These are phyloP conservation scores for Cocos nucifera DNA, from an alignment of 176 grass and related monocot genomes.

Conservation along the genomic window DNA sequence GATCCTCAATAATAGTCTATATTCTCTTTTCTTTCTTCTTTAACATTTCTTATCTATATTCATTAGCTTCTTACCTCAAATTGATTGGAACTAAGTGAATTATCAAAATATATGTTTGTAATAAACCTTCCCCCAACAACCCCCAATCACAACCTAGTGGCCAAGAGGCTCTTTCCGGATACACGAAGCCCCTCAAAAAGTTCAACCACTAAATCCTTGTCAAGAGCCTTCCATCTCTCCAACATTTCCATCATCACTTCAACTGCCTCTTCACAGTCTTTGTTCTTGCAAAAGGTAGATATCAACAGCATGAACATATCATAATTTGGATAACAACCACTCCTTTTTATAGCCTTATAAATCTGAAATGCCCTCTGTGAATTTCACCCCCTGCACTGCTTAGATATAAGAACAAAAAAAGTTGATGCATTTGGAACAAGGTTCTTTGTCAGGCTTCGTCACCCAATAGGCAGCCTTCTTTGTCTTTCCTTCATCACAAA, in stretches of 20 bases:
- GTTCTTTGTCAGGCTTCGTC: constrained; percentile 38
- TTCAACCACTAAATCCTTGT: constrained; percentile 47
- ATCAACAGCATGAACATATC: constrained; percentile 40
- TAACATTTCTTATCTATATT: neutral
- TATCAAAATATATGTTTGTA: constrained; percentile 42
- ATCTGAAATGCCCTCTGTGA: constrained; percentile 62
- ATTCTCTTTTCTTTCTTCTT: too few relatives aligned
- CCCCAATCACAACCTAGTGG: constrained; percentile 30
- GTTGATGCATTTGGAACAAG: constrained; percentile 57
- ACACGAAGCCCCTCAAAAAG: constrained; percentile 31
- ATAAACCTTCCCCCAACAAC: constrained; percentile 36
- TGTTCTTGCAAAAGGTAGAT: constrained; percentile 73
- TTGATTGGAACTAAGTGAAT: constrained; percentile 19
- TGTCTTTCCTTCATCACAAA: constrained; percentile 62
- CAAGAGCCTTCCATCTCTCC: constrained; percentile 46
- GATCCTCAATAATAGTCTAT: too few relatives aligned
- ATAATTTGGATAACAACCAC: constrained; percentile 40
- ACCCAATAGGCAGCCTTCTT: constrained; percentile 39
- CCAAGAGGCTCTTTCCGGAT: constrained; percentile 43
- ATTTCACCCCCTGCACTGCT: constrained; percentile 61
- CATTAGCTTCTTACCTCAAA: constrained; percentile 14
- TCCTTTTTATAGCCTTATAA: constrained; percentile 68
- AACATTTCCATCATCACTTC: constrained; percentile 61
- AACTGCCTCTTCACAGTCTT: constrained; percentile 72
- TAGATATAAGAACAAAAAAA: constrained; percentile 50